Percentiles rank a stretch among this genome's conserved stretches.
phyloP scores from a whole-genome alignment of 805 yeast species.

The Candida tibetensis region DNA sequence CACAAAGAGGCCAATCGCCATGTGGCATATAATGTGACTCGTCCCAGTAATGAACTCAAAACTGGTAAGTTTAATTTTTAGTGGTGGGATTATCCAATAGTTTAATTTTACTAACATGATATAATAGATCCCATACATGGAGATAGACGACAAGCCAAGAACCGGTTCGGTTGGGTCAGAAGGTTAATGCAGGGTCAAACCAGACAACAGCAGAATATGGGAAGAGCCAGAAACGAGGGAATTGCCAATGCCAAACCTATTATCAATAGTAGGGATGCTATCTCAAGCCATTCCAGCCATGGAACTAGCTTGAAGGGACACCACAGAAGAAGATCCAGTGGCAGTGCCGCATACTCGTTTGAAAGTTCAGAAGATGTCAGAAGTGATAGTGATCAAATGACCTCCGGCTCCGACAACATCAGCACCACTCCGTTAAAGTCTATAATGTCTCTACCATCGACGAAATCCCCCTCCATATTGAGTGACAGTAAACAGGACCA shows the following conservation, averaged over 20 bases:
- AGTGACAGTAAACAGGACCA: conserved; percentile 29
- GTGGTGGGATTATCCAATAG: too few relatives aligned
- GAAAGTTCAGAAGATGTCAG: conserved; percentile 7
- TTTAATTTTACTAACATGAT: too few relatives aligned
- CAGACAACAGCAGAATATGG: conserved; percentile 12
- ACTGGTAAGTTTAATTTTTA: too few relatives aligned
- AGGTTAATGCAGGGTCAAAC: conserved; percentile 38
- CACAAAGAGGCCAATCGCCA: neutral
- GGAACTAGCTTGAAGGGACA: neutral
- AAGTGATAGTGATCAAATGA: conserved; percentile 17
- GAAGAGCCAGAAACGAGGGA: neutral
- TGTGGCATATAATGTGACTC: too few relatives aligned
- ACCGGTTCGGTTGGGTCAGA: conserved; percentile 41
- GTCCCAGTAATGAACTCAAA: too few relatives aligned
- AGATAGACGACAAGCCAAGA: conserved; percentile 29
- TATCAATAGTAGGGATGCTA: neutral
- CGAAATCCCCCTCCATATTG: conserved; percentile 38
- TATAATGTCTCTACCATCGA: conserved; percentile 38
- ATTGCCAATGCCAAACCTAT: neutral
- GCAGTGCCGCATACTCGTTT: conserved; percentile 5
- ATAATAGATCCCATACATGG: too few relatives aligned
- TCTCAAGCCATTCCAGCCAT: neutral
- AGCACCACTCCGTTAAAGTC: conserved; percentile 51
- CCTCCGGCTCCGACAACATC: conserved; percentile 34
- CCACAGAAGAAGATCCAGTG: conserved; percentile 2